phyloP scores from a whole-genome alignment of 495 filamentous ascomycete genomes.

The Evernia prunastri region DNA sequence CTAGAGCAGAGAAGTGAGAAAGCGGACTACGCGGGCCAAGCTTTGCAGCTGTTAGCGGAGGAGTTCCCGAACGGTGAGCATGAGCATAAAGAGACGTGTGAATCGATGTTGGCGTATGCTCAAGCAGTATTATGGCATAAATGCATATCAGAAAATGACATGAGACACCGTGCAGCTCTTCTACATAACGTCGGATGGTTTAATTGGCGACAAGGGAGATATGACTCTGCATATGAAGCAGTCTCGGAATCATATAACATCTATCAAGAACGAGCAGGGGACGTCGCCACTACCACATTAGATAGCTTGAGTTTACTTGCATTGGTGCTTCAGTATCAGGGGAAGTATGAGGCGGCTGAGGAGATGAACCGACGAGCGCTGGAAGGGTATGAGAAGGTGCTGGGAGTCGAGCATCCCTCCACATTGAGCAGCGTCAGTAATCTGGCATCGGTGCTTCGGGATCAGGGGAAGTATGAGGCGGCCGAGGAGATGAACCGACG shows the following conservation, averaged over 20 bases:
- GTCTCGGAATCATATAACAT: slow-evolving; percentile 8
- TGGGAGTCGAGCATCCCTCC: slow-evolving; percentile 33
- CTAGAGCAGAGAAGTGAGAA: slow-evolving; percentile 1
- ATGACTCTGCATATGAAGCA: slow-evolving; percentile 4
- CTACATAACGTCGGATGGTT: slow-evolving; percentile 4
- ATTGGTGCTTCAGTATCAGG: slow-evolving; percentile 20
- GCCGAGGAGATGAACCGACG: no score
- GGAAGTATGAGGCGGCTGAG: slow-evolving; percentile 30
- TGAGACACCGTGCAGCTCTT: slow-evolving; percentile 6
- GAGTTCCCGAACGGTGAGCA: slow-evolving; percentile 6
- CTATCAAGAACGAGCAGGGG: slow-evolving; percentile 7
- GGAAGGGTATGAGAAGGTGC: slow-evolving; percentile 26
- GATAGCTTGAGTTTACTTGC: slow-evolving; percentile 22
- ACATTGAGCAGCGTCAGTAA: slow-evolving; percentile 30
- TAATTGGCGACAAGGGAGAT: slow-evolving; percentile 11
- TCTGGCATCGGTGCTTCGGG: slow-evolving; percentile 8
- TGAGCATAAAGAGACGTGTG: slow-evolving; percentile 9
- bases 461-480: slow-evolving; percentile 20
- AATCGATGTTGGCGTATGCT: background rate
- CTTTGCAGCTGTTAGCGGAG: slow-evolving; percentile 8
- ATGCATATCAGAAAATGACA: background rate
- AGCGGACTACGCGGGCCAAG: background rate
- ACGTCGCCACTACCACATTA: slow-evolving; percentile 1
- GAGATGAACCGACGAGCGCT: slow-evolving; percentile 23
- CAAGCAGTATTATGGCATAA: background rate